phyloP scores from a whole-genome alignment of 768 basidiomycete genomes.

The Chalciporus chontae region DNA sequence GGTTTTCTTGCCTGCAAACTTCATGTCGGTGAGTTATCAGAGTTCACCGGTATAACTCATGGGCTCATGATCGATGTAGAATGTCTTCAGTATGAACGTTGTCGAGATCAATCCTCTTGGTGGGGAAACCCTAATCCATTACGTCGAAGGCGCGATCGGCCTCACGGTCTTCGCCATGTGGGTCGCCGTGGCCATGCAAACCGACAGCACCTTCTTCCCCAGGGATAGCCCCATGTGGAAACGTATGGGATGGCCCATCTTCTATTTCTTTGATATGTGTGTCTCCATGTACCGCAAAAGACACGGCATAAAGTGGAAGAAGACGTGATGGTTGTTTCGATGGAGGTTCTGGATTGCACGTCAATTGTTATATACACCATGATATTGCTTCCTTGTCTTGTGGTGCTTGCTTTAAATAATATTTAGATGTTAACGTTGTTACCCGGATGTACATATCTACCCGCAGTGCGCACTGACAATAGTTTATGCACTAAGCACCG shows the following conservation, averaged over 20 bases:
- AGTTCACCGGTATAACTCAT: no score
- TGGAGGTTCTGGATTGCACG: not conserved
- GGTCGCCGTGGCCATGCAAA: constrained; percentile 52
- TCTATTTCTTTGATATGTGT: constrained; percentile 1
- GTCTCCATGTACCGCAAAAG: not conserved
- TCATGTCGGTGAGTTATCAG: constrained; percentile 29
- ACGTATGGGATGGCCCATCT: constrained; percentile 22
- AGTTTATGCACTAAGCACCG: no score
- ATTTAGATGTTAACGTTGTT: no score
- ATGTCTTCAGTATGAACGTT: constrained; percentile 57
- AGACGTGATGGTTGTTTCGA: constrained; percentile 1
- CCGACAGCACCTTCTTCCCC: constrained; percentile 23
- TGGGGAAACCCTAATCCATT: constrained; percentile 35
- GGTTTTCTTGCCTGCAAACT: constrained; percentile 57
- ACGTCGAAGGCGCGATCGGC: constrained; percentile 38
- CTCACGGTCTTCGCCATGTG: constrained; percentile 52
- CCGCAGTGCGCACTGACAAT: no score
- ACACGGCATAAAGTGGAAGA: constrained; percentile 2
- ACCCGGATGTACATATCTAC: no score
- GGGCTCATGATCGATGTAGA: constrained; percentile 28
- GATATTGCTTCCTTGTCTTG: no score
- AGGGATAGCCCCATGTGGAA: constrained; percentile 11
- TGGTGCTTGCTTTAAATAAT: no score
- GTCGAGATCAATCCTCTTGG: constrained; percentile 34
- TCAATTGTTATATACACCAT: no score